Percentiles rank a stretch among this genome's conserved stretches.
phyloP scores from a whole-genome alignment of 2,329 filamentous ascomycete species.

The Fusarium sp. region DNA sequence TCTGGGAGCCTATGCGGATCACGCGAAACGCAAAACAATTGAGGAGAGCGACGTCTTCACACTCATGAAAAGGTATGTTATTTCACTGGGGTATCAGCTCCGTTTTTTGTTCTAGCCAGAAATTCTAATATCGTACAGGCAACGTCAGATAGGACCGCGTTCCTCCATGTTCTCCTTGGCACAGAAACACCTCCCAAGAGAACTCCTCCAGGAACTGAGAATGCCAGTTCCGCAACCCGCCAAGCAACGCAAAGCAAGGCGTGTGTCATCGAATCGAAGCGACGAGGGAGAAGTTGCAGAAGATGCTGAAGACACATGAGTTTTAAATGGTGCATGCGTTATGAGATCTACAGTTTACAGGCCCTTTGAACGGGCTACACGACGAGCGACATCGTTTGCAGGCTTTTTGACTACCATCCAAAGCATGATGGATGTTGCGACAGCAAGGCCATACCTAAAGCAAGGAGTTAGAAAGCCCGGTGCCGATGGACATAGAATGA shows the following conservation, averaged over 20 bases:
- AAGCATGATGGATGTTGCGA: slow-evolving; percentile 93
- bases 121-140: slow-evolving; percentile 63
- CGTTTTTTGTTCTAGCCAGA: slow-evolving; percentile 32
- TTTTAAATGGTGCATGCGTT: slow-evolving; percentile 18
- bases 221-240: slow-evolving; percentile 69
- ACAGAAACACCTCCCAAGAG: slow-evolving; percentile 81
- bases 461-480: neutral
- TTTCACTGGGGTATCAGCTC: slow-evolving; percentile 33
- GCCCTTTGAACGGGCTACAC: slow-evolving; percentile 59
- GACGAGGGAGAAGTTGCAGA: slow-evolving; percentile 51
- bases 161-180: slow-evolving; percentile 88
- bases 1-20: slow-evolving; percentile 79
- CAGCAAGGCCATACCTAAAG: slow-evolving; percentile 81
- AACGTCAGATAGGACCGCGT: slow-evolving; percentile 76
- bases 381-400: slow-evolving; percentile 74
- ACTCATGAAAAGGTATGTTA: slow-evolving; percentile 81
- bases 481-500: neutral
- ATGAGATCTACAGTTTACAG: slow-evolving; percentile 34
- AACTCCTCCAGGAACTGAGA: slow-evolving; percentile 83
- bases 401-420: slow-evolving; percentile 95
- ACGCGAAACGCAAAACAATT: slow-evolving; percentile 85
- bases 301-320: slow-evolving; percentile 49
- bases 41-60: slow-evolving; percentile 85
- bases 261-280: slow-evolving; percentile 43
- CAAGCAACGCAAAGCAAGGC: slow-evolving; percentile 56